phyloP scores from a whole-genome alignment of 345 rosid species.

The Brassica juncea region DNA sequence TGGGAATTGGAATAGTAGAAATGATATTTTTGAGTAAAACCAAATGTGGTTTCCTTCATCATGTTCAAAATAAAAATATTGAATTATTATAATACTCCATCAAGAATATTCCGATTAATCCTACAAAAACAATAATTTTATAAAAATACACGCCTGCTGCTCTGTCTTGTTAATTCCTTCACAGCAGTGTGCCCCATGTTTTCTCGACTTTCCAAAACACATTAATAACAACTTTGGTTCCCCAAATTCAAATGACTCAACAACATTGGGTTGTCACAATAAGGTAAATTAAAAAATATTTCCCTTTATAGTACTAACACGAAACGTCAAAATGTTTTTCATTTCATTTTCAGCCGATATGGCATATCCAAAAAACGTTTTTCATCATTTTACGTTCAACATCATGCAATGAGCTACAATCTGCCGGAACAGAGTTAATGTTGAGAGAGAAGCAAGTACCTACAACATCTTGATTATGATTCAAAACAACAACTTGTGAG shows the following conservation, averaged over 20 bases:
- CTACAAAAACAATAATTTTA: background rate
- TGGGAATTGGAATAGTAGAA: background rate
- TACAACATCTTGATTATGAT: background rate
- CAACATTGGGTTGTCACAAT: background rate
- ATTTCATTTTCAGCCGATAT: background rate
- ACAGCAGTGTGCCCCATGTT: background rate
- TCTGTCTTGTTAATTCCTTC: background rate
- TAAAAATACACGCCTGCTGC: background rate
- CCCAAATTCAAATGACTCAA: background rate
- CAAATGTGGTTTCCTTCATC: no score
- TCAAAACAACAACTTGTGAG: background rate
- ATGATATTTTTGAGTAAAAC: background rate
- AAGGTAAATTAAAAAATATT: background rate
- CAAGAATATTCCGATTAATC: background rate
- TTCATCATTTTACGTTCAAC: background rate
- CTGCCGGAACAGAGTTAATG: background rate
- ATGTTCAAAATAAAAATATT: background rate
- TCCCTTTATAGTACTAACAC: background rate
- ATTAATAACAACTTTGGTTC: background rate
- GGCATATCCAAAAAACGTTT: no score
- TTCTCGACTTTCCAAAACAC: background rate
- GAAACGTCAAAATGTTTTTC: background rate
- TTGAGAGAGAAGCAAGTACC: background rate
- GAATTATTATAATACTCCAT: background rate
- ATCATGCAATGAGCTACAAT: background rate